These are phyloP conservation scores for Mortierella sp. DNA, from an alignment of 371 early-diverging fungal genomes.

Conservation along the genomic window DNA sequence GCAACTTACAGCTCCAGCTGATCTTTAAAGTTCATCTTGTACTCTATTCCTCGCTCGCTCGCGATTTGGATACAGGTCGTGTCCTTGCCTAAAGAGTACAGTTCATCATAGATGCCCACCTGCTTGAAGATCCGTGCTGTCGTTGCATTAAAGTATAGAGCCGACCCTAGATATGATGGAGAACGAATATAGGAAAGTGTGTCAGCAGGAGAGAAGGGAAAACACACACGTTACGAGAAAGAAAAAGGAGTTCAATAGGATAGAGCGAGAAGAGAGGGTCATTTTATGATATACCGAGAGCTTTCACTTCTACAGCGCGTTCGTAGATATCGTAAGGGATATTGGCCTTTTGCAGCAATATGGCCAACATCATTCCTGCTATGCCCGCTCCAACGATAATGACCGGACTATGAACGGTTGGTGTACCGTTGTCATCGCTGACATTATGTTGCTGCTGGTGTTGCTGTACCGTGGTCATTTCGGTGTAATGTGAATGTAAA, in stretches of 20 bases:
- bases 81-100: not conserved
- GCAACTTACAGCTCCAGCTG: slow-evolving; percentile 13
- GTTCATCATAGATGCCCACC: slow-evolving; percentile 15
- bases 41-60: not conserved
- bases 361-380: slow-evolving; percentile 8
- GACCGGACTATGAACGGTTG: no score
- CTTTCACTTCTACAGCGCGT: slow-evolving; percentile 7
- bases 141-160: not conserved
- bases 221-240: not conserved
- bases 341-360: slow-evolving; percentile 17
- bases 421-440: slow-evolving; percentile 5
- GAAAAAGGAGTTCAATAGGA: not conserved
- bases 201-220: not conserved
- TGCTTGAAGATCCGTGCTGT: slow-evolving; percentile 20
- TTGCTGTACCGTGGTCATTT: not conserved
- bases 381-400: slow-evolving; percentile 28
- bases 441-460: not conserved
- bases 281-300: slow-evolving; percentile 8
- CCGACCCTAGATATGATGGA: not conserved
- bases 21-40: slow-evolving; percentile 11
- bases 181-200: no score
- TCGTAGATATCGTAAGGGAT: slow-evolving; percentile 24
- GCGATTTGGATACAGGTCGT: slow-evolving; percentile 10
- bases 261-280: not conserved
- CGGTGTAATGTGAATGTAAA: no score